Base-by-base conservation (phyloP, 1,139 yeast genomes). In the Magnusiomyces suaveolens region DNA sequence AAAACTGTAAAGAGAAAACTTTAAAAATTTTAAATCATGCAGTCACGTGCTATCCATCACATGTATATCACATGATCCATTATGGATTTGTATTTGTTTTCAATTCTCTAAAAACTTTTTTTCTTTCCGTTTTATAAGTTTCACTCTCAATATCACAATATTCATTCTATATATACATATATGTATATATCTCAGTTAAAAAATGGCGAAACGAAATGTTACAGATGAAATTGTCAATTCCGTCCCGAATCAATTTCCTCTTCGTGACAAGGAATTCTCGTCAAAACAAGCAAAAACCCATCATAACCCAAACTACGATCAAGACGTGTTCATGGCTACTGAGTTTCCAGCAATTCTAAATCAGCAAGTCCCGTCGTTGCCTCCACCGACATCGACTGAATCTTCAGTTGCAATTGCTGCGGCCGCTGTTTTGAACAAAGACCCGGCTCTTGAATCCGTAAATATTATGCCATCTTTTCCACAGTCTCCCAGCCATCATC, bases 401-500 rank as follows among this genome's bases (percentile, higher is more conserved):
- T 36, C 48, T 18, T 18, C 48, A 16, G 38, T 32, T 26, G 48
- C 48, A 26, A 46, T 26, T 26, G 48, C 48, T 25, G 48, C 48
- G 1, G 48, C 48, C 18, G 48, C 44, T 16, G 25, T 41, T 6
- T 18, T 14, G 18, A 25, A 41, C 8, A 41, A 41, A 20, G 25
- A 41, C 20, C 41, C 41, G 4, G 41, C 41, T 16, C 6, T 38
- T 16, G 18, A 38, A 16, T 16, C 20, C 20, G 41, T 38, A 16
- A 16, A 3, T 18, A 38, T 38, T 18, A n/a, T 3, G 4, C 41
- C 41, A 6, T 18, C 41, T 16, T 38, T 18, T 12, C 41, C 41
- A 38, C 6, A n/a, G 8, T 32, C n/a, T n/a, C n/a, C n/a, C n/a
- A n/a, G n/a, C n/a, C n/a, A 29, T 8, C 36, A 29, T 8, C 12